Evolutionary conservation across 116 monocot species (phyloP).

Genomic region (Posidonia oceanica): DNA sequence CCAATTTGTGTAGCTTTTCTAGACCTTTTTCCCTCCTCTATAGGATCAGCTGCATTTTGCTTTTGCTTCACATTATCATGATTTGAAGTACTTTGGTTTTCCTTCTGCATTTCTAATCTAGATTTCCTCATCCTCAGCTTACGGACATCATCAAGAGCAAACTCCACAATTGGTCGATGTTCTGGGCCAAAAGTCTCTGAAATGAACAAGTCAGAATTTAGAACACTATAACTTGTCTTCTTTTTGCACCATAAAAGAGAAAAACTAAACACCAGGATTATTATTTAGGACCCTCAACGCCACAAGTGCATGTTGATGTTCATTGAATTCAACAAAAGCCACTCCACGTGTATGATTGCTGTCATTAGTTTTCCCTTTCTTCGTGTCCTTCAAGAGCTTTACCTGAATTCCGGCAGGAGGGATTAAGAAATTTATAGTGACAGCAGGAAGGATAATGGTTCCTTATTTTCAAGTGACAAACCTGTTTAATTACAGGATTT

Average conservation of each 20-base stretch:
- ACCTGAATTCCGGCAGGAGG: slow-evolving; percentile 31
- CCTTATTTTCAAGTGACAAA: slow-evolving; percentile 7
- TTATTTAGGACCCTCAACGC: slow-evolving; percentile 93
- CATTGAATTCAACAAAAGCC: slow-evolving; percentile 92
- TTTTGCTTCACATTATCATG: not conserved
- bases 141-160: slow-evolving; percentile 52
- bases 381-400: slow-evolving; percentile 75
- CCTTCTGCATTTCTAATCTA: slow-evolving; percentile 8
- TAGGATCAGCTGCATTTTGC: not conserved
- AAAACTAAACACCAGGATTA: slow-evolving; percentile 66
- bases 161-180: slow-evolving; percentile 88
- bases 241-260: not conserved
- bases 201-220: slow-evolving; percentile 5
- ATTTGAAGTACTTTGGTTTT: slow-evolving; percentile 1
- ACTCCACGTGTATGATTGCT: slow-evolving; percentile 56
- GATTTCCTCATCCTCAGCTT: slow-evolving; percentile 9
- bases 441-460: not conserved
- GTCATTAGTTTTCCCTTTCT: slow-evolving; percentile 42
- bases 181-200: slow-evolving; percentile 81
- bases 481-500: slow-evolving; percentile 72
- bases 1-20: not conserved
- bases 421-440: not conserved
- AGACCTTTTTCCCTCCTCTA: not conserved
- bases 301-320: slow-evolving; percentile 94
- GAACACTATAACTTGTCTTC: not conserved